These are phyloP conservation scores for Arctium lappa DNA, from an alignment of 129 eudicot genomes.

Conservation along the genomic window DNA sequence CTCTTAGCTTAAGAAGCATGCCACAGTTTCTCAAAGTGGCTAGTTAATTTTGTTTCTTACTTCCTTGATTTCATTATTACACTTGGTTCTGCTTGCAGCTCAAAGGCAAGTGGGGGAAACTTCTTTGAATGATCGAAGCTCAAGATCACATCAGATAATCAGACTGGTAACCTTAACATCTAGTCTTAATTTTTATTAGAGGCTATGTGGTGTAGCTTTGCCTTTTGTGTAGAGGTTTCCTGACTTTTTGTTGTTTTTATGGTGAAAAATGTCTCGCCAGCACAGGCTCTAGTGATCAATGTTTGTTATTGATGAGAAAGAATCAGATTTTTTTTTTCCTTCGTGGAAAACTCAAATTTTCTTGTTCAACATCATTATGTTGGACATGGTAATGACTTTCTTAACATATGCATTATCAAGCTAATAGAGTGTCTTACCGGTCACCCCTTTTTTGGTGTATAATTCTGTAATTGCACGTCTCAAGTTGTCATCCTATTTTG, in stretches of 20 bases:
- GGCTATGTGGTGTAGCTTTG: neutral
- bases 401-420: neutral
- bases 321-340: neutral
- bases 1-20: neutral
- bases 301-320: neutral
- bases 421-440: slow-evolving; percentile 1
- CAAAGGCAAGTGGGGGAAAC: slow-evolving; percentile 99
- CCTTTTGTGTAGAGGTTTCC: neutral
- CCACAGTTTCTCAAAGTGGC: neutral
- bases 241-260: neutral
- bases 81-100: slow-evolving; percentile 49
- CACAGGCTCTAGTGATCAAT: slow-evolving; percentile 5
- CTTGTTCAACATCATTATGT: slow-evolving; percentile 4
- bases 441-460: neutral
- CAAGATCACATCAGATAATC: slow-evolving; percentile 97
- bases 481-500: neutral
- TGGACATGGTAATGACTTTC: neutral
- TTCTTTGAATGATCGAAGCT: slow-evolving; percentile 85
- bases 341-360: neutral
- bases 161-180: slow-evolving; percentile 60
- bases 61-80: neutral
- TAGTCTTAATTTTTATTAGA: neutral
- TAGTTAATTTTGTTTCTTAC: neutral
- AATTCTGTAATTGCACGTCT: neutral
- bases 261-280: neutral